Evolutionary conservation across 345 rosid genomes (phyloP).

Genomic region (Carallia pectinifolia): DNA sequence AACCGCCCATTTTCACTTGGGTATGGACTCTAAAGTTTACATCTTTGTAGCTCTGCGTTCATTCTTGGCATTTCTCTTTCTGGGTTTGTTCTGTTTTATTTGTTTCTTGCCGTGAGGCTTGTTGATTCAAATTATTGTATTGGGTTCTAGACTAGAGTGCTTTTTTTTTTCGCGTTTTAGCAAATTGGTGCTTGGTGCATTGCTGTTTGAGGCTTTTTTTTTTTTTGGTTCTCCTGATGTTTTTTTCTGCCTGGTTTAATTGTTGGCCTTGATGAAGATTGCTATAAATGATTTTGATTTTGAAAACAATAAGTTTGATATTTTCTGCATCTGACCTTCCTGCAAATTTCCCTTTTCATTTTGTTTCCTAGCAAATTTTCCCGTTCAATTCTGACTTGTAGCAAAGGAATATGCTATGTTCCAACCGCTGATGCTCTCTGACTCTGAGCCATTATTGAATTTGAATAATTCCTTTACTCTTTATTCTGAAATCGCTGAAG

Average conservation of each 20-base stretch:
- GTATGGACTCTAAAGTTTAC: neutral
- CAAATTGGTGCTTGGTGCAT: too few relatives aligned
- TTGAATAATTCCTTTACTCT: conserved; percentile 6
- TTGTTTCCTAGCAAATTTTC: neutral
- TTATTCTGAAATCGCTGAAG: neutral
- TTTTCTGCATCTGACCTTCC: neutral
- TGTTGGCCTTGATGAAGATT: neutral
- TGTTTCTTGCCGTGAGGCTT: neutral
- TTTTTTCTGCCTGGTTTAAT: conserved; percentile 2
- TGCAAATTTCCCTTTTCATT: neutral
- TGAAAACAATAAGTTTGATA: neutral
- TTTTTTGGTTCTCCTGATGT: neutral
- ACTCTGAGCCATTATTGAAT: neutral
- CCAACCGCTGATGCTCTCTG: neutral
- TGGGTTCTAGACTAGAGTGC: too few relatives aligned
- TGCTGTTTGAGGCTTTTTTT: too few relatives aligned
- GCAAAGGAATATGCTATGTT: conserved; percentile 7
- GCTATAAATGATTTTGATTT: neutral
- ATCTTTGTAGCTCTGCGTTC: neutral
- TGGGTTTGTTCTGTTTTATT: conserved; percentile 14
- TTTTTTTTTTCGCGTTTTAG: too few relatives aligned
- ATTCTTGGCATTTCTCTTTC: conserved; percentile 15
- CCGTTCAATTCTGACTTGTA: neutral
- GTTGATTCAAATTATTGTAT: neutral
- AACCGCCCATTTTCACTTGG: neutral